Evolutionary conservation across 2,329 filamentous ascomycete genomes (phyloP).

Genomic region (Fusarium sp.): DNA sequence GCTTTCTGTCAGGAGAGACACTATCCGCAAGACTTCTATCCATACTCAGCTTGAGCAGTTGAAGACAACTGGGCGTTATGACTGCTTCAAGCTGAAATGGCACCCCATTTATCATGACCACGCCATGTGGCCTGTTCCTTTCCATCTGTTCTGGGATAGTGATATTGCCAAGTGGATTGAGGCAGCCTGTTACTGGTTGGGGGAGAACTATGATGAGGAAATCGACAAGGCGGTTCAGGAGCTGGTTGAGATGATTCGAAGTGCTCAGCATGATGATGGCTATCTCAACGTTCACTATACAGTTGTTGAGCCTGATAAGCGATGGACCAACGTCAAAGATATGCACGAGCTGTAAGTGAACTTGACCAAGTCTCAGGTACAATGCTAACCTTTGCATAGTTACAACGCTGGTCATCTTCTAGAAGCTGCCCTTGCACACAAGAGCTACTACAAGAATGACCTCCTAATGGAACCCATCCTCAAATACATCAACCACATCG

Average conservation of each 20-base stretch:
- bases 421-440: constrained; percentile 68
- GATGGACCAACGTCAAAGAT: constrained; percentile 69
- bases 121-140: constrained; percentile 64
- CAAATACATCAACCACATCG: constrained; percentile 65
- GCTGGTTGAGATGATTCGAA: constrained; percentile 65
- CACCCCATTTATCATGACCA: constrained; percentile 63
- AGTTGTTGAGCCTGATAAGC: constrained; percentile 63
- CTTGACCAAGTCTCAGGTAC: neutral
- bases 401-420: constrained; percentile 72
- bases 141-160: constrained; percentile 70
- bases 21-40: constrained; percentile 13
- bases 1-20: neutral
- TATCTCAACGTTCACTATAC: constrained; percentile 73
- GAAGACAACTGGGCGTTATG: constrained; percentile 64
- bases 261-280: constrained; percentile 67
- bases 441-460: constrained; percentile 61
- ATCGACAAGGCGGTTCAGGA: constrained; percentile 45
- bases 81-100: constrained; percentile 68
- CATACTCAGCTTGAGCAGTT: constrained; percentile 63
- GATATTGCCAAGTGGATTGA: constrained; percentile 69
- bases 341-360: constrained; percentile 67
- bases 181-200: constrained; percentile 67
- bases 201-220: constrained; percentile 31
- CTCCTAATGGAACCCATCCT: constrained; percentile 62
- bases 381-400: constrained; percentile 26